phyloP scores from a whole-genome alignment of 345 rosid species.

The Eucalyptus coolabah region DNA sequence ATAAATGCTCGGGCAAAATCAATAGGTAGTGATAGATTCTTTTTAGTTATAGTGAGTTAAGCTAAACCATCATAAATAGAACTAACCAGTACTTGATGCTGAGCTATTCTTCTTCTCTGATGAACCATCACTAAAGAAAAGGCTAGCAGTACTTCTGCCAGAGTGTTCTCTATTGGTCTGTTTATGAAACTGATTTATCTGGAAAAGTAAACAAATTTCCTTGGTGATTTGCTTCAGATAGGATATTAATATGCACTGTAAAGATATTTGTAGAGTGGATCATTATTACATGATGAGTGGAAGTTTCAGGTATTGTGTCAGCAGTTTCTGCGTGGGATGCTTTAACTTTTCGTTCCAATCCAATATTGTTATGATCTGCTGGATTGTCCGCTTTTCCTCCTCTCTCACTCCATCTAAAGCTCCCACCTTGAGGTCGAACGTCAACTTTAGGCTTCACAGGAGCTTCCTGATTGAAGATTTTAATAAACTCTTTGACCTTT shows the following conservation, averaged over 20 bases:
- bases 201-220: background rate
- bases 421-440: slow-evolving; percentile 13
- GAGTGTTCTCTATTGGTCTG: slow-evolving; percentile 8
- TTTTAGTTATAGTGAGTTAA: background rate
- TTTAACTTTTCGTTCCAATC: background rate
- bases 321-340: background rate
- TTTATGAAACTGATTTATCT: slow-evolving; percentile 15
- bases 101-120: slow-evolving; percentile 24
- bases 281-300: background rate
- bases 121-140: slow-evolving; percentile 2
- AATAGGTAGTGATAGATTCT: background rate
- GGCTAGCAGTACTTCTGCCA: background rate
- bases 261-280: background rate
- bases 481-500: slow-evolving; percentile 74
- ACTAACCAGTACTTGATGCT: slow-evolving; percentile 30
- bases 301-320: background rate
- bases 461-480: slow-evolving; percentile 57
- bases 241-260: background rate
- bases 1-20: background rate
- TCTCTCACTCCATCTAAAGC: slow-evolving; percentile 27
- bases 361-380: slow-evolving; percentile 1
- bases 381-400: slow-evolving; percentile 1
- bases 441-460: slow-evolving; percentile 12
- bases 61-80: background rate
- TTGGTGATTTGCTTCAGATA: background rate